Conservation (phyloP, 2,329 filamentous ascomycete genomes). For the Epichloe aotearoae region DNA sequence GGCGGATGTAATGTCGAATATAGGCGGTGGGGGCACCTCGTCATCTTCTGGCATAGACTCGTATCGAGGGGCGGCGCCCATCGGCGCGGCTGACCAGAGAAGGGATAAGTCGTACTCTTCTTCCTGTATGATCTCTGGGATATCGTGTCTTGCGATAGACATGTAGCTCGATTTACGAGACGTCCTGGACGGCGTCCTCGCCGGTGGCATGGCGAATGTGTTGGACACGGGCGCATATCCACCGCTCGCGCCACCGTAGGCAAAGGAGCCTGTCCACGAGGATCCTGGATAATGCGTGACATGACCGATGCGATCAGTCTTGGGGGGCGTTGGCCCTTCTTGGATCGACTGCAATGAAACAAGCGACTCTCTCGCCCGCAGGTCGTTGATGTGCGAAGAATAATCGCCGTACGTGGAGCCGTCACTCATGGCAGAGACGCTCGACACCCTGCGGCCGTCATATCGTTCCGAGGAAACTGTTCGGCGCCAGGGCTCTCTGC, state of each 20-base stretch:
- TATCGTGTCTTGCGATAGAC: slow-evolving; percentile 11
- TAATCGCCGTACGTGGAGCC: slow-evolving; percentile 16
- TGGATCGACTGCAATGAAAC: slow-evolving; percentile 8
- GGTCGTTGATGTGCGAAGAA: slow-evolving; percentile 9
- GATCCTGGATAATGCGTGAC: slow-evolving; percentile 10
- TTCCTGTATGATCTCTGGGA: slow-evolving; percentile 19
- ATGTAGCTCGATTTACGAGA: slow-evolving; percentile 14
- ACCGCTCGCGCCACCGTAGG: slow-evolving; percentile 13
- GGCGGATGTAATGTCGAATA: slow-evolving; percentile 33
- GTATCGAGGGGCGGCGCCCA: slow-evolving; percentile 22
- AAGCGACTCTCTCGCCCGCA: slow-evolving; percentile 16
- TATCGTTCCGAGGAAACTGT: background rate
- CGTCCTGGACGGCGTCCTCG: slow-evolving; percentile 10
- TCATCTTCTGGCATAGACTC: slow-evolving; percentile 20
- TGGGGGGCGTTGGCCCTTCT: slow-evolving; percentile 6
- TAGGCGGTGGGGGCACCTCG: slow-evolving; percentile 12
- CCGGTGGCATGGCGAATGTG: background rate
- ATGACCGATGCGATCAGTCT: slow-evolving; percentile 9
- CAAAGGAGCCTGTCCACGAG: slow-evolving; percentile 17
- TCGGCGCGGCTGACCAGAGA: slow-evolving; percentile 26
- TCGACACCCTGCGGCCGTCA: slow-evolving; percentile 11
- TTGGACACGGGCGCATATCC: slow-evolving; percentile 16
- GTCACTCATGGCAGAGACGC: slow-evolving; percentile 20
- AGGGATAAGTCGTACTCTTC: slow-evolving; percentile 32
- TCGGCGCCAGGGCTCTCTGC: slow-evolving; percentile 15